Percentiles rank a stretch among this genome's conserved stretches.
phyloP scores from a whole-genome alignment of 352 stramenopile species.

The Pythium chondricola region DNA sequence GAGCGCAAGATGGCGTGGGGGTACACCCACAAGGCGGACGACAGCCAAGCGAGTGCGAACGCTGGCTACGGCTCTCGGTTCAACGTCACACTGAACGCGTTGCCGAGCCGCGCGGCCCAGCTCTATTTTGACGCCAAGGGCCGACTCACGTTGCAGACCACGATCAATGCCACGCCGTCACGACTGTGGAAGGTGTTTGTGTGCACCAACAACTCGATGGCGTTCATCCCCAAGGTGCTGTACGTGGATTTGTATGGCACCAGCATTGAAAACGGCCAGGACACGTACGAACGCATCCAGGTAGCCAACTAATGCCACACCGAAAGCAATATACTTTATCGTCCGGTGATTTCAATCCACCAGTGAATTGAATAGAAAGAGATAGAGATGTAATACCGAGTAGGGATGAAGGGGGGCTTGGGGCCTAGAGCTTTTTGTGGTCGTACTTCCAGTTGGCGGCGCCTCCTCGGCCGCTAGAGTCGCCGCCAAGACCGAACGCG shows the following conservation, averaged over 20 bases:
- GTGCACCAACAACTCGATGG: constrained; percentile 41
- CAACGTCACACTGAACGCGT: constrained; percentile 57
- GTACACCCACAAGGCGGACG: constrained; percentile 45
- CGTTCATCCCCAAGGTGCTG: constrained; percentile 69
- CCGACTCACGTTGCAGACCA: constrained; percentile 46
- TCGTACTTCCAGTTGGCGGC: constrained; percentile 45
- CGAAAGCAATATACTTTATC: constrained; percentile 4
- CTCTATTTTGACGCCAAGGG: constrained; percentile 57
- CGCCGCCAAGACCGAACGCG: constrained; percentile 38
- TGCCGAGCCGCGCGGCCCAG: constrained; percentile 40
- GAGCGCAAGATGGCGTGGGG: constrained; percentile 67
- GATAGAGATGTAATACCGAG: not conserved
- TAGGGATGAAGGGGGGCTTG: not conserved
- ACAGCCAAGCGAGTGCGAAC: not conserved
- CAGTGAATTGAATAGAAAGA: not conserved
- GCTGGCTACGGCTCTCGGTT: constrained; percentile 35
- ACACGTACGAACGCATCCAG: constrained; percentile 61
- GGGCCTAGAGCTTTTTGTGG: constrained; percentile 34
- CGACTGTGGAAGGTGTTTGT: constrained; percentile 73
- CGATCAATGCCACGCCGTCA: constrained; percentile 35
- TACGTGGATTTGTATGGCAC: constrained; percentile 73
- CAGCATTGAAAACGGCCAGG: constrained; percentile 32
- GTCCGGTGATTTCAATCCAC: constrained; percentile 15
- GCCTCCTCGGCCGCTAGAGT: constrained; percentile 1
- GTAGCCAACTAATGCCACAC: constrained; percentile 14